phyloP scores from a whole-genome alignment of 331 rosid genomes.

The Cydonia oblonga region DNA sequence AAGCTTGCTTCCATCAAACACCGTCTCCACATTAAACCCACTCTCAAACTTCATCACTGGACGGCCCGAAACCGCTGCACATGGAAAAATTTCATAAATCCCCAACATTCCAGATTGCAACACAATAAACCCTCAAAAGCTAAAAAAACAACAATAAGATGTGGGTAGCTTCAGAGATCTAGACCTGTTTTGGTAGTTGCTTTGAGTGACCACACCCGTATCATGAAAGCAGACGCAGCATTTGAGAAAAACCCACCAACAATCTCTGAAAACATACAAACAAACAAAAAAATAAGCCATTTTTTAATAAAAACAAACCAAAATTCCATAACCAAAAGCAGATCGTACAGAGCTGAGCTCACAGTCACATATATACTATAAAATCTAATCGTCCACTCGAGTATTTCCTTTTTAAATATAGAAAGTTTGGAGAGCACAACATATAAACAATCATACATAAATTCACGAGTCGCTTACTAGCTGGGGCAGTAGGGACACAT shows the following conservation, averaged over 20 bases:
- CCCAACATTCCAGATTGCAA: constrained; percentile 13
- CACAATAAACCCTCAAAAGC: constrained; percentile 1
- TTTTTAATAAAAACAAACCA: not conserved
- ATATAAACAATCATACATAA: too few relatives aligned
- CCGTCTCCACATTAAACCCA: constrained; percentile 82
- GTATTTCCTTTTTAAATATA: too few relatives aligned
- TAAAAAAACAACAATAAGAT: not conserved
- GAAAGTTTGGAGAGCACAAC: too few relatives aligned
- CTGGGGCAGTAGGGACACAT: not conserved
- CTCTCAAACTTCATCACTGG: constrained; percentile 85
- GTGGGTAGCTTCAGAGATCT: constrained; percentile 28
- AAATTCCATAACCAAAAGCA: constrained; percentile 14
- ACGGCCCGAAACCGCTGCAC: constrained; percentile 51
- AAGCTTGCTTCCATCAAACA: constrained; percentile 93
- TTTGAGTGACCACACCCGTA: constrained; percentile 72
- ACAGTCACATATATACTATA: not conserved
- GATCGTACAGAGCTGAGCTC: constrained; percentile 14
- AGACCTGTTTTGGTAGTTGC: constrained; percentile 60
- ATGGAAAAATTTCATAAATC: not conserved
- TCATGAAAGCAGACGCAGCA: constrained; percentile 52
- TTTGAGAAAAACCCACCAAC: constrained; percentile 61
- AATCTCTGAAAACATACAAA: constrained; percentile 42
- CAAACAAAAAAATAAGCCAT: not conserved
- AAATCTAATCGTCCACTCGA: too few relatives aligned
- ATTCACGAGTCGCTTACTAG: too few relatives aligned